Evolutionary conservation across 2,329 filamentous ascomycete genomes (phyloP).

Genomic region (Cytospora schulzeri): DNA sequence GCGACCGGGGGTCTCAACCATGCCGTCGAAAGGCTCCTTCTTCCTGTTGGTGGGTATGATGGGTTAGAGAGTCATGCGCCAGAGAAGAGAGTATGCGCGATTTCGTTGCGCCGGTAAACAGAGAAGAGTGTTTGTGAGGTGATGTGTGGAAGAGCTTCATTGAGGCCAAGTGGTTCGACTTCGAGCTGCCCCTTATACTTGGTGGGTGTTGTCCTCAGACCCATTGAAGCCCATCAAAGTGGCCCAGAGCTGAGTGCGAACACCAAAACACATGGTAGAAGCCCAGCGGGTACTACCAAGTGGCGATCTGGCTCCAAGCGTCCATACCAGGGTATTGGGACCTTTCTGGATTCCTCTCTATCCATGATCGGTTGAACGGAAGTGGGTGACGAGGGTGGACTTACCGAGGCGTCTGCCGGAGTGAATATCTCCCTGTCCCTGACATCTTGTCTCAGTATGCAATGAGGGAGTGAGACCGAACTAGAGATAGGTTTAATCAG

Average conservation of each 20-base stretch:
- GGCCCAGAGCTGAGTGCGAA: background rate
- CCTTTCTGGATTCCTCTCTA: background rate
- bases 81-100: background rate
- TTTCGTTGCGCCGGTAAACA: background rate
- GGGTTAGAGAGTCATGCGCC: background rate
- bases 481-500: background rate
- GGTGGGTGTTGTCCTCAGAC: background rate
- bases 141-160: background rate
- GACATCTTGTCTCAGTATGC: constrained; percentile 19
- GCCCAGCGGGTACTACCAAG: background rate
- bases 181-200: background rate
- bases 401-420: constrained; percentile 27
- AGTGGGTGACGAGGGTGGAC: background rate
- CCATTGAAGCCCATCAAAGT: background rate
- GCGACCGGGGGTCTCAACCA: constrained; percentile 60
- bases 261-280: background rate
- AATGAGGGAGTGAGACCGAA: background rate
- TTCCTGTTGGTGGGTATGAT: constrained; percentile 45
- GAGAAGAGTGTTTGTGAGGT: background rate
- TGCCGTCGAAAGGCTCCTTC: constrained; percentile 63
- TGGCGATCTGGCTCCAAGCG: background rate
- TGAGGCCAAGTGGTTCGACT: background rate
- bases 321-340: background rate
- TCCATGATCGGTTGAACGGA: background rate
- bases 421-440: constrained; percentile 22